Evolutionary conservation across 108 stramenopile genomes (phyloP).

Genomic region (Pseudonitzschia multiseries): DNA sequence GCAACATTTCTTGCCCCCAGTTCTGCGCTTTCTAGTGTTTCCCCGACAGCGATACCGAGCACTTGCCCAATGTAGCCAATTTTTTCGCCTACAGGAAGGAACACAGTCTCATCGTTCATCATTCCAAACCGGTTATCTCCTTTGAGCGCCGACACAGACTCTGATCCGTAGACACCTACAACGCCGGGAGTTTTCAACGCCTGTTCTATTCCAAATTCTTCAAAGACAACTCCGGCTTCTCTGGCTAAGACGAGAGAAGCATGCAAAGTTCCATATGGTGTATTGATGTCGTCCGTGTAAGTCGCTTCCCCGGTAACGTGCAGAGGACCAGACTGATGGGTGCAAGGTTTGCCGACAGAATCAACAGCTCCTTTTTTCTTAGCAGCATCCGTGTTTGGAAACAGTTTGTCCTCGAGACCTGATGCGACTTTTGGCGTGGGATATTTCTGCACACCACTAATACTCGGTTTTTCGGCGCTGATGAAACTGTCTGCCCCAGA

Average conservation of each 20-base stretch:
- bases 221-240: slow-evolving; percentile 64
- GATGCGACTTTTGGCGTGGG: slow-evolving; percentile 65
- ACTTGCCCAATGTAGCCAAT: slow-evolving; percentile 78
- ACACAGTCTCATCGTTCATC: slow-evolving; percentile 78
- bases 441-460: slow-evolving; percentile 77
- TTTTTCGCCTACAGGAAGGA: slow-evolving; percentile 70
- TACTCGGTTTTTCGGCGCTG: slow-evolving; percentile 71
- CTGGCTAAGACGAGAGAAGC: slow-evolving; percentile 77
- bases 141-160: slow-evolving; percentile 69
- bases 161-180: slow-evolving; percentile 60
- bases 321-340: slow-evolving; percentile 81
- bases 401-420: slow-evolving; percentile 64
- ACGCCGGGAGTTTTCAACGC: slow-evolving; percentile 82
- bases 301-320: slow-evolving; percentile 93
- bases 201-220: slow-evolving; percentile 57
- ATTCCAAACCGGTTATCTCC: slow-evolving; percentile 86
- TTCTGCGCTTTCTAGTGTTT: slow-evolving; percentile 78
- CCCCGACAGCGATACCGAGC: slow-evolving; percentile 80
- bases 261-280: slow-evolving; percentile 77
- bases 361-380: slow-evolving; percentile 31
- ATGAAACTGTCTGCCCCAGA: slow-evolving; percentile 69
- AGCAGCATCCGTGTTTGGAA: slow-evolving; percentile 28
- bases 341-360: slow-evolving; percentile 70
- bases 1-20: slow-evolving; percentile 71
- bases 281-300: slow-evolving; percentile 90